Evolutionary conservation across 208 protist genomes (phyloP), one percentile per base, ranked within the genome.

Genomic region (Trypanosoma platydactyli): DNA sequence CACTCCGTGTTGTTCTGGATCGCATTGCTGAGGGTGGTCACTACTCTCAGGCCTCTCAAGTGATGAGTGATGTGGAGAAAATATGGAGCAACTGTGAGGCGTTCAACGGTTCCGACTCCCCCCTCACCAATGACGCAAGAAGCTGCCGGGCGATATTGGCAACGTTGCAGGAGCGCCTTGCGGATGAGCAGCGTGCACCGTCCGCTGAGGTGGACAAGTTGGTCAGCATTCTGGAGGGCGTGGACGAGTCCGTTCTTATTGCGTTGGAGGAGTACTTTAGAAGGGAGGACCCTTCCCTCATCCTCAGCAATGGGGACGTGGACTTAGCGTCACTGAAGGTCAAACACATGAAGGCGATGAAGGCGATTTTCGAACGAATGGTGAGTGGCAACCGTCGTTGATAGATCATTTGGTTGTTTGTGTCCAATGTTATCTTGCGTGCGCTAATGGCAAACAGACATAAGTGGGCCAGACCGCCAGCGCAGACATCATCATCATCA

Each of bases 11-110:
- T 18, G 73, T 94, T 25, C 67, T 94, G 4, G 85, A 92, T 51
- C 67, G 55, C 56, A 91, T 94, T 66, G 79, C 79, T 33, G 49
- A 72, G 42, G 77, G 72, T 30, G 62, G 40, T 30, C 40, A 71
- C 35, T 91, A 94, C 73, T 73, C 79, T 38, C 77, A 75, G 12
- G 78, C 76, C 20, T 65, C 40, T 44, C 76, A 91, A 62, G 79
- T 89, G 22, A 68, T 81, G 67, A 54, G 58, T 25, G 88, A 91
- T 65, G 79, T 91, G 1, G 85, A 87, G 45, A 67, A 80, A 33
- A 89, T 94, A 30, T 94, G 88, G 86, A 66, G 57, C 29, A 94
- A 94, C 70, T 88, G 83, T 60, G 74, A 72, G 44, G 44, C 68
- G 56, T 94, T 83, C 70, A 91, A 94, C 65, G 88, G 88, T 1